A percentile compares a stretch with the other conserved stretches of the same genome.
Evolutionary conservation across 768 basidiomycete species (phyloP).

Genomic region (Tylopilus sp.): DNA sequence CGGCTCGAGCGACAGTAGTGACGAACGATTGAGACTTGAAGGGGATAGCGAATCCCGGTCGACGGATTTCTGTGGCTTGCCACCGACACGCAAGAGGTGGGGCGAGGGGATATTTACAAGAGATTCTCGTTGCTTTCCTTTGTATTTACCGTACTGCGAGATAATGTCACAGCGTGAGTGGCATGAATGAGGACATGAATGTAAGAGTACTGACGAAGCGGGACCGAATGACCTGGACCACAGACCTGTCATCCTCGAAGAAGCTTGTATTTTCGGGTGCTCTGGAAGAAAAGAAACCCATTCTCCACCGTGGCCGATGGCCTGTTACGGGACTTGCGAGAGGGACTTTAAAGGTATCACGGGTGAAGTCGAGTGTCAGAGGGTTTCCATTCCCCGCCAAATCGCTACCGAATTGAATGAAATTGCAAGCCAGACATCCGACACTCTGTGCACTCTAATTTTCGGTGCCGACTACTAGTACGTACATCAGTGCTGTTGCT

Average conservation of each 20-base stretch:
- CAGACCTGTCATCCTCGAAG: conserved; percentile 40
- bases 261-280: conserved; percentile 14
- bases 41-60: conserved; percentile 16
- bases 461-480: conserved; percentile 12
- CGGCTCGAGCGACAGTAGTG: conserved; percentile 22
- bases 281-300: conserved; percentile 34
- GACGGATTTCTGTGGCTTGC: conserved; percentile 19
- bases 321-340: too few species aligned
- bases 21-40: conserved; percentile 15
- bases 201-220: conserved; percentile 48
- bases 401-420: conserved; percentile 5
- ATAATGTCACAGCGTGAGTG: conserved; percentile 8
- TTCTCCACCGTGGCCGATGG: conserved; percentile 8
- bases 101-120: conserved; percentile 32
- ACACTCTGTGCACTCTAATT: conserved; percentile 18
- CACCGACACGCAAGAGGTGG: conserved; percentile 25
- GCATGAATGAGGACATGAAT: conserved; percentile 11
- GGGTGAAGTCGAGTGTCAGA: conserved; percentile 21
- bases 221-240: conserved; percentile 56
- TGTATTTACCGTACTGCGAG: conserved; percentile 52
- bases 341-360: conserved; percentile 3
- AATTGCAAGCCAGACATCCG: conserved; percentile 20
- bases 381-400: conserved; percentile 11
- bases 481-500: not conserved
- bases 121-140: conserved; percentile 53